Evolutionary conservation across 2,329 filamentous ascomycete species (phyloP).

Genomic region (Dactylonectria estremocensis): DNA sequence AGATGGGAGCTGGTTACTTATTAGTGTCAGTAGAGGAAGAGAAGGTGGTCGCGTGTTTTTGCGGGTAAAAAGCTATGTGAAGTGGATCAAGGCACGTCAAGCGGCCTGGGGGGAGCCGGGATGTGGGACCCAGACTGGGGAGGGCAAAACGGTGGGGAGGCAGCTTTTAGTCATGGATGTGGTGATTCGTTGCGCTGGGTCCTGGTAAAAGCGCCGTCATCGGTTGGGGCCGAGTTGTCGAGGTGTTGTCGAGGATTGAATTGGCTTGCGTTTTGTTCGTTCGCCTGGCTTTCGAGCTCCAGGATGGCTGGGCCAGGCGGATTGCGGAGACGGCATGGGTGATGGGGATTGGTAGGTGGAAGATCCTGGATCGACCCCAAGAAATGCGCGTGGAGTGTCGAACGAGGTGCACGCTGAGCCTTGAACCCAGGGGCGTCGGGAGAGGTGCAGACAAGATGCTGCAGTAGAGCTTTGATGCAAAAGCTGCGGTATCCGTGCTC

Average conservation of each 20-base stretch:
- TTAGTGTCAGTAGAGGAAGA: slow-evolving; percentile 43
- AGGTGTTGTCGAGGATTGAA: slow-evolving; percentile 26
- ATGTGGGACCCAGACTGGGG: slow-evolving; percentile 47
- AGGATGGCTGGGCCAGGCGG: slow-evolving; percentile 24
- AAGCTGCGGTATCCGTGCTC: slow-evolving; percentile 16
- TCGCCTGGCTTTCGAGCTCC: slow-evolving; percentile 14
- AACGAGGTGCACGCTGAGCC: slow-evolving; percentile 22
- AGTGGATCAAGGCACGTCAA: slow-evolving; percentile 45
- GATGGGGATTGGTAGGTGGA: slow-evolving; percentile 27
- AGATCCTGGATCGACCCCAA: slow-evolving; percentile 25
- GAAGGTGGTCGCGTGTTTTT: slow-evolving; percentile 48
- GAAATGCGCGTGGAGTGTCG: slow-evolving; percentile 36
- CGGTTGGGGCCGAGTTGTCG: slow-evolving; percentile 31
- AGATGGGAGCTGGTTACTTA: slow-evolving; percentile 41
- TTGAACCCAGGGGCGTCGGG: slow-evolving; percentile 21
- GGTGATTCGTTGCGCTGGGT: slow-evolving; percentile 33
- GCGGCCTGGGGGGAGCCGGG: slow-evolving; percentile 45
- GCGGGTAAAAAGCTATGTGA: slow-evolving; percentile 46
- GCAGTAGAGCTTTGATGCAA: slow-evolving; percentile 3
- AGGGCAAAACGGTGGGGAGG: slow-evolving; percentile 40
- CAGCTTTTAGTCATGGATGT: slow-evolving; percentile 34
- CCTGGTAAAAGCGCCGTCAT: slow-evolving; percentile 18
- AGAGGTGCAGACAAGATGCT: slow-evolving; percentile 17
- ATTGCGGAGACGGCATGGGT: slow-evolving; percentile 34
- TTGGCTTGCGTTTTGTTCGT: slow-evolving; percentile 8